Conservation (phyloP, 257 asterid species). For the Paulownia fortunei region DNA sequence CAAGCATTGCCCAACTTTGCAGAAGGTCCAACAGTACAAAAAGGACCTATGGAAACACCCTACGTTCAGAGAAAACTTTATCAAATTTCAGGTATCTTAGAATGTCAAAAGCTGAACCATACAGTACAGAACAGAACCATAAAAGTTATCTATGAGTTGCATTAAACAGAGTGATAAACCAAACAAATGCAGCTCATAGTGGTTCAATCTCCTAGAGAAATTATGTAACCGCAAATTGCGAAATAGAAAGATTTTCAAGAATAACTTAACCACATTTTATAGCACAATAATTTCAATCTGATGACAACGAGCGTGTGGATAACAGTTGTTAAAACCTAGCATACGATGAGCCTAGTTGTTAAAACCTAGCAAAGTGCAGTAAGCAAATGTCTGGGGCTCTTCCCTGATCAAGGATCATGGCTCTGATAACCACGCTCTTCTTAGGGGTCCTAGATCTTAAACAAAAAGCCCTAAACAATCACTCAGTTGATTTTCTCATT, state of each 20-base stretch:
- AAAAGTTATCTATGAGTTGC: background rate
- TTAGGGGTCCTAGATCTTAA: background rate
- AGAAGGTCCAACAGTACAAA: constrained; percentile 85
- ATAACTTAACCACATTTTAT: background rate
- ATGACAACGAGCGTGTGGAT: background rate
- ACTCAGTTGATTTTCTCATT: background rate
- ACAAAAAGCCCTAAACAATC: background rate
- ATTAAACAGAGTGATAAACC: background rate
- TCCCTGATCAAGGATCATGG: background rate
- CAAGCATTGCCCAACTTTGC: constrained; percentile 77
- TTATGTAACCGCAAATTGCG: background rate
- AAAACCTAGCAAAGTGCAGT: background rate
- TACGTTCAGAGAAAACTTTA: constrained; percentile 39
- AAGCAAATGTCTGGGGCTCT: background rate
- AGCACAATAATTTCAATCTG: background rate
- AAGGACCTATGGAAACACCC: constrained; percentile 93
- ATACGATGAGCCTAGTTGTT: background rate
- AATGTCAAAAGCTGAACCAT: constrained; percentile 18
- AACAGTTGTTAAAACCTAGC: background rate
- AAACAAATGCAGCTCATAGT: background rate
- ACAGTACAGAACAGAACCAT: constrained; percentile 19
- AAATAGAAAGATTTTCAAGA: background rate
- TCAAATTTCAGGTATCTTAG: constrained; percentile 25
- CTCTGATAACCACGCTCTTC: background rate
- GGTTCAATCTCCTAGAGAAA: background rate